Evolutionary conservation across 495 filamentous ascomycete species (phyloP), one percentile per base, ranked within the genome.

Genomic region (Lepidopterella palustris): DNA sequence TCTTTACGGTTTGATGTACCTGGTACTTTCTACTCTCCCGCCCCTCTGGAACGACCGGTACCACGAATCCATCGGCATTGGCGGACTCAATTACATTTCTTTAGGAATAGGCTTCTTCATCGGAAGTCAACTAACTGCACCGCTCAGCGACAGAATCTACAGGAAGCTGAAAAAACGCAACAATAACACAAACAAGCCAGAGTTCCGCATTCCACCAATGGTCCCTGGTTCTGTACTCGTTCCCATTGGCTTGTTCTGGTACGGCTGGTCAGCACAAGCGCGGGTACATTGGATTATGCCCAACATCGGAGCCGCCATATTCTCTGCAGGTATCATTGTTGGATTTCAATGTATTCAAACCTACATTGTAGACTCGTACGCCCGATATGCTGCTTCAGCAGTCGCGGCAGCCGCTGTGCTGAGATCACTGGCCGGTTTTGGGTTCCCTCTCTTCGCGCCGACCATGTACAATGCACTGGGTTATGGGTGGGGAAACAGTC

Each of bases 311-410:
- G 80, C 80, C 3, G 68, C 71, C 0, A 65, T 90, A 15, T 85
- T 88, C 61, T 68, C 70, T 13, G 66, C 68, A 0, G 86, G 86
- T 4, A 78, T 74, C 8, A 87, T 88, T 55, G 76, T 86, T 4
- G 73, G 77, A 0, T 87, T 87, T 68, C 87, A 89, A 72, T 85
- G 82, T 61, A 81, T 84, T 32, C 85, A 88, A 25, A 50, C 47
- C 25, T 54, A 88, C 65, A 73, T 90, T 48, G 82, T 92, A n/a
- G 89, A 95, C 67, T 72, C 85, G 5, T 92, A 91, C 70, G 82
- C 83, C 24, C 78, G 80, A 5, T 93, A 81, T 69, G 87, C 89
- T 6, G 88, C 89, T 8, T 85, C 80, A 60, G 90, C 87, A 1
- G 68, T 89, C 11, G 85, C 78, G 0, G 87, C 90, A 1, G 78